A percentile compares a stretch with the other conserved stretches of the same genome.
These are phyloP conservation scores for Malassezia obtusa DNA, from an alignment of 1,284 basidiomycete genomes.

Conservation along the genomic window DNA sequence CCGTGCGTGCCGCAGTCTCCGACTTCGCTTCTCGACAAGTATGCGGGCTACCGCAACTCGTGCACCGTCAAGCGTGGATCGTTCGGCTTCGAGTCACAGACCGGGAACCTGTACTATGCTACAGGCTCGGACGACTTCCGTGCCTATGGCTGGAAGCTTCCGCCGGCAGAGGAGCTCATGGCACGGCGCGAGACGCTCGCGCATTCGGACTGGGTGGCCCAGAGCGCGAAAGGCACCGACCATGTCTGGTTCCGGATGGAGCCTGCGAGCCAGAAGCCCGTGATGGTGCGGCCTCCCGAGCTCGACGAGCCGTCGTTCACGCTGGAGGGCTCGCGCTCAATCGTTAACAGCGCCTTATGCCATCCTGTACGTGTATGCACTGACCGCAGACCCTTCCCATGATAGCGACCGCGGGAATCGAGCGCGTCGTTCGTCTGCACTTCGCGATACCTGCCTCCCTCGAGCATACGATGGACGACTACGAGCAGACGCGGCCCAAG, in stretches of 20 bases:
- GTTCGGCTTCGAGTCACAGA: conserved; percentile 53
- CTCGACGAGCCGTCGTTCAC: conserved; percentile 11
- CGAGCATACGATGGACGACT: conserved; percentile 1
- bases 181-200: conserved; percentile 50
- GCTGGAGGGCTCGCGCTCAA: conserved; percentile 14
- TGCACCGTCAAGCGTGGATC: conserved; percentile 75
- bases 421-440: conserved; percentile 17
- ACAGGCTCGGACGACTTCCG: conserved; percentile 71
- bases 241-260: conserved; percentile 8
- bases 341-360: conserved; percentile 11
- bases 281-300: neutral
- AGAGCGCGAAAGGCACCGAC: conserved; percentile 12
- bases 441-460: conserved; percentile 13
- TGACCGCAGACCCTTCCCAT: conserved; percentile 11
- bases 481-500: neutral
- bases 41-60: conserved; percentile 58
- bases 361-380: conserved; percentile 4
- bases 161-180: conserved; percentile 52
- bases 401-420: conserved; percentile 19
- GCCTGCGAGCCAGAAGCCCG: neutral
- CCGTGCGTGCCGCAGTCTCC: neutral
- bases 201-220: conserved; percentile 14
- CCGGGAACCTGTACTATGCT: conserved; percentile 57
- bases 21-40: neutral
- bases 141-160: conserved; percentile 67